Percentiles rank a stretch among this genome's conserved stretches.
phyloP scores from a whole-genome alignment of 176 grass and related monocot species.

The Juncus inflexus region DNA sequence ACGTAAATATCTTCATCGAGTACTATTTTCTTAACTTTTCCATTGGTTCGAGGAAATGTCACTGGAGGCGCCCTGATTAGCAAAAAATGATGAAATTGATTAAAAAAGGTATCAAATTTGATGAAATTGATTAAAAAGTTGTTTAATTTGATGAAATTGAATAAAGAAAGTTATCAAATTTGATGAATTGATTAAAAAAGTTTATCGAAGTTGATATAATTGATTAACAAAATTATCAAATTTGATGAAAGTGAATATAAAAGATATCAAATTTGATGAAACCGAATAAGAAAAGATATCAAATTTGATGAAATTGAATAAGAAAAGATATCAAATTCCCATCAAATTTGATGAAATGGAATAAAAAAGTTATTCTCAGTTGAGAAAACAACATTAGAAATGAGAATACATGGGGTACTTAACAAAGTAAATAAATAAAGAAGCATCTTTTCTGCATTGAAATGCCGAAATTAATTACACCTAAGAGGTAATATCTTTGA shows the following conservation, averaged over 20 bases:
- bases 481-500: too few relatives aligned
- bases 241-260: not conserved
- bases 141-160: not conserved
- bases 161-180: not conserved
- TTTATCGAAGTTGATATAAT: not conserved
- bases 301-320: not conserved
- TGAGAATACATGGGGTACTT: too few relatives aligned
- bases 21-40: slow-evolving; percentile 51
- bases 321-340: too few relatives aligned
- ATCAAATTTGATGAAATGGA: not conserved
- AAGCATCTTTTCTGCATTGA: too few relatives aligned
- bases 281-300: not conserved
- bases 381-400: too few relatives aligned
- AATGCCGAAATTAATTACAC: too few relatives aligned
- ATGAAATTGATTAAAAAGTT: not conserved
- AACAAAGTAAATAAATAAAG: too few relatives aligned
- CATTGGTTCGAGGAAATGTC: slow-evolving; percentile 54
- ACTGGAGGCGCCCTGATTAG: slow-evolving; percentile 56
- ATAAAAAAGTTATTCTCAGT: not conserved
- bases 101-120: not conserved
- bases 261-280: not conserved
- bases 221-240: not conserved
- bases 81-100: slow-evolving; percentile 7
- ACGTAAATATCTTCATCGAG: slow-evolving; percentile 68
- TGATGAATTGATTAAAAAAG: not conserved